Evolutionary conservation across 371 early-diverging fungal genomes (phyloP).

Genomic region (Mucor piriformis): DNA sequence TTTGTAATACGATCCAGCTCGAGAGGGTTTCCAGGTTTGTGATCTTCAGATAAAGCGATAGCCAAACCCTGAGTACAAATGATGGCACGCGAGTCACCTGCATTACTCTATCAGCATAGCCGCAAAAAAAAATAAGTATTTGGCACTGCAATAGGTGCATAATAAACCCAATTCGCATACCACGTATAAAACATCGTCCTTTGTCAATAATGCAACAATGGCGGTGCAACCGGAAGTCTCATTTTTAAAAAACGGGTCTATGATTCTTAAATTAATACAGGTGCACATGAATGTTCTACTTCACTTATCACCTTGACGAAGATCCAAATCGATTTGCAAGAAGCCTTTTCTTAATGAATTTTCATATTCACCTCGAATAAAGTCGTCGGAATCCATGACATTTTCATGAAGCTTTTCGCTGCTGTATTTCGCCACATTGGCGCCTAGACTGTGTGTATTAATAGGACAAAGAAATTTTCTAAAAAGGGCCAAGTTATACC

Average conservation of each 20-base stretch:
- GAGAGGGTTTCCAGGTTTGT: conserved; percentile 85
- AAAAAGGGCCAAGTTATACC: conserved; percentile 48
- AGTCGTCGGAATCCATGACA: conserved; percentile 69
- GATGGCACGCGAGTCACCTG: conserved; percentile 95
- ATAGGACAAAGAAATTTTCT: neutral
- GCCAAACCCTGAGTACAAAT: conserved; percentile 76
- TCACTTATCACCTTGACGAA: conserved; percentile 61
- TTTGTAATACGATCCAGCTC: conserved; percentile 82
- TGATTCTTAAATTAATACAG: neutral
- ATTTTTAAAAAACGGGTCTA: conserved; percentile 69
- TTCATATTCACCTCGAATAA: conserved; percentile 61
- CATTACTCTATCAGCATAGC: conserved; percentile 83
- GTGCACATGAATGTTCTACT: neutral
- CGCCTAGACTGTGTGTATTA: conserved; percentile 43
- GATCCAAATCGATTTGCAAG: conserved; percentile 77
- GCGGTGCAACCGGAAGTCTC: conserved; percentile 97
- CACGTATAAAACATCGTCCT: conserved; percentile 51
- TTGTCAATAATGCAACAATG: conserved; percentile 81
- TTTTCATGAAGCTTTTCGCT: conserved; percentile 74
- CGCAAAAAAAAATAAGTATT: neutral
- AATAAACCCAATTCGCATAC: conserved; percentile 20
- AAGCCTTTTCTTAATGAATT: conserved; percentile 81
- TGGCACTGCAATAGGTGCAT: neutral
- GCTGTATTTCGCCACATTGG: conserved; percentile 82
- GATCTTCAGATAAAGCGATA: conserved; percentile 85